A percentile compares a stretch with the other conserved stretches of the same genome.
Conservation (phyloP, 352 stramenopile genomes). For the Phytopythium cucurbitacearum region DNA sequence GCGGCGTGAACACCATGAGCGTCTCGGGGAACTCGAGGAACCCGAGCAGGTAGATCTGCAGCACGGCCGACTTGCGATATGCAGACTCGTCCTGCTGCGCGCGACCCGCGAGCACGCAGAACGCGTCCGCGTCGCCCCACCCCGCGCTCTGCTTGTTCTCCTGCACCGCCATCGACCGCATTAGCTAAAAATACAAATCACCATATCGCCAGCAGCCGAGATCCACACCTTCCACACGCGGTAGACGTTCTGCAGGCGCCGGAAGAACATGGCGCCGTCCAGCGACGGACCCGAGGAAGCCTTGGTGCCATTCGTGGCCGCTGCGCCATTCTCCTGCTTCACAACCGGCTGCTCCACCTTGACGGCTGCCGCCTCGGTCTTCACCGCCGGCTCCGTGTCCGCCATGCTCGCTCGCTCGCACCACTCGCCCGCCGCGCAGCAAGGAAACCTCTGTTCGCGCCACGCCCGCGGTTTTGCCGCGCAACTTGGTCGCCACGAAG, state of each 20-base stretch:
- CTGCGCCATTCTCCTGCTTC: constrained; percentile 24
- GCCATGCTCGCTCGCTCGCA: constrained; percentile 12
- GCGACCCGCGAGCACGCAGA: constrained; percentile 81
- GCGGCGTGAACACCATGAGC: constrained; percentile 87
- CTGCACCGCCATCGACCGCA: constrained; percentile 2
- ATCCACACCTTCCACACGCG: constrained; percentile 45
- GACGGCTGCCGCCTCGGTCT: constrained; percentile 19
- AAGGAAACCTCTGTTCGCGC: no score
- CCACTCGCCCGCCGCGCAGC: background rate
- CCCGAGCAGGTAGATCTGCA: constrained; percentile 90
- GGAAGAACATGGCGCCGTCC: constrained; percentile 73
- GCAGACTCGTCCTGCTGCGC: constrained; percentile 81
- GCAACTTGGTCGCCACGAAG: no score
- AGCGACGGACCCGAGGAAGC: constrained; percentile 27
- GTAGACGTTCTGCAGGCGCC: constrained; percentile 74
- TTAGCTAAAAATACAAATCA: constrained; percentile 1
- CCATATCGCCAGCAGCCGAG: background rate
- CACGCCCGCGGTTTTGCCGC: no score
- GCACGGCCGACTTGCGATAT: constrained; percentile 86
- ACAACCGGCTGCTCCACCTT: constrained; percentile 29
- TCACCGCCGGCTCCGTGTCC: constrained; percentile 15
- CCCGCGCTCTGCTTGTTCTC: constrained; percentile 34
- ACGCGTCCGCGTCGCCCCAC: constrained; percentile 66
- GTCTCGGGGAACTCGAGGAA: constrained; percentile 92
- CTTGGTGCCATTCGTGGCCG: constrained; percentile 3